phyloP scores from a whole-genome alignment of 192 early-diverging fungal genomes.

The Gonapodya prolifera region DNA sequence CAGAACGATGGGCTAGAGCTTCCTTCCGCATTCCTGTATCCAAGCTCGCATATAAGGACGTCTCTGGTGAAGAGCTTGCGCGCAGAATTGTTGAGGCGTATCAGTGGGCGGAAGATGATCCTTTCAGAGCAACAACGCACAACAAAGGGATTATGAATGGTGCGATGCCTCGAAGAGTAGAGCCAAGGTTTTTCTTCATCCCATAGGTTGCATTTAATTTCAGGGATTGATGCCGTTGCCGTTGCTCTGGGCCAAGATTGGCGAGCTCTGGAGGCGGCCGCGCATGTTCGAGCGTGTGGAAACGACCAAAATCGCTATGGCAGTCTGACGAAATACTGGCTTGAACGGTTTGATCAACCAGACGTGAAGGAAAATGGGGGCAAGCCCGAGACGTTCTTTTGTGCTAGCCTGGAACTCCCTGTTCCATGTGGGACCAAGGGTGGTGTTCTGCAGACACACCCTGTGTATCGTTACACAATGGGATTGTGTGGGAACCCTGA shows the following conservation, averaged over 20 bases:
- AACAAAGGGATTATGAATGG: constrained; percentile 73
- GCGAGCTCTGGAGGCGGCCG: constrained; percentile 60
- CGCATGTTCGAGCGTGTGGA: constrained; percentile 38
- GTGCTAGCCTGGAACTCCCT: constrained; percentile 55
- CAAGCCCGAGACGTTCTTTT: constrained; percentile 29
- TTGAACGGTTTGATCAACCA: constrained; percentile 25
- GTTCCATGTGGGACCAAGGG: constrained; percentile 63
- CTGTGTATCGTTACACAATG: constrained; percentile 50
- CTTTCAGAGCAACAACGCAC: constrained; percentile 58
- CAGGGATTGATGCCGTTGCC: constrained; percentile 60
- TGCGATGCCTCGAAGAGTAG: not conserved
- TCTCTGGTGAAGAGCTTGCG: constrained; percentile 45
- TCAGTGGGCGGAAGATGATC: constrained; percentile 56
- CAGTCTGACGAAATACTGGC: constrained; percentile 60
- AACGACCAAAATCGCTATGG: constrained; percentile 23
- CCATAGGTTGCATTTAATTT: not conserved
- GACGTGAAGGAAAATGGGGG: no score
- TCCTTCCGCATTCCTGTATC: constrained; percentile 47
- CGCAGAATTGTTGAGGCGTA: constrained; percentile 51
- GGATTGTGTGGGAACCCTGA: constrained; percentile 51
- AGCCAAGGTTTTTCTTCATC: not conserved
- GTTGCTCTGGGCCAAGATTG: constrained; percentile 67
- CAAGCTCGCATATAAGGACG: constrained; percentile 50
- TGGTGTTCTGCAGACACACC: constrained; percentile 60
- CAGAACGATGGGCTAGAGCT: constrained; percentile 42